Conservation (phyloP, 176 grass and related monocot genomes). For the Carex parvula region DNA sequence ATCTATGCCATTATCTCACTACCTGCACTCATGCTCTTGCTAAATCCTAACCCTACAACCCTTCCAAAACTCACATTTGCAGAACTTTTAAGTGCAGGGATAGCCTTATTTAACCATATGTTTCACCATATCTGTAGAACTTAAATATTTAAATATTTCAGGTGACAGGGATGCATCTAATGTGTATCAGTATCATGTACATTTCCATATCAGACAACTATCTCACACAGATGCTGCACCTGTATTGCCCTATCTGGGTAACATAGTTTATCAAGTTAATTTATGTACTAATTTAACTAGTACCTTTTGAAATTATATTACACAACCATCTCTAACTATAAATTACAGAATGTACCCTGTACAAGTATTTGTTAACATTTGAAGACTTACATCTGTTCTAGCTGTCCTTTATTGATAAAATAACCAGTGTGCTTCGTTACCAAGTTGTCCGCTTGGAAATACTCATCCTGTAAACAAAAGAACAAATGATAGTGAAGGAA, state of each 20-base stretch:
- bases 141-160: neutral
- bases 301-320: slow-evolving; percentile 19
- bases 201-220: slow-evolving; percentile 7
- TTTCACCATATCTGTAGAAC: neutral
- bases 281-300: slow-evolving; percentile 16
- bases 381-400: slow-evolving; percentile 92
- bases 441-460: slow-evolving; percentile 99
- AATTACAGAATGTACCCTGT: slow-evolving; percentile 7
- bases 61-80: neutral
- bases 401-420: slow-evolving; percentile 98
- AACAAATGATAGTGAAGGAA: slow-evolving; percentile 34
- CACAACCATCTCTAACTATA: slow-evolving; percentile 23
- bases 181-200: neutral
- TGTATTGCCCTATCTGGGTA: neutral
- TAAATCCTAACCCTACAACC: neutral
- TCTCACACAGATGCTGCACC: neutral
- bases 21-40: neutral
- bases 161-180: neutral
- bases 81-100: neutral
- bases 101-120: neutral
- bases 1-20: neutral
- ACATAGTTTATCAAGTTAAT: neutral
- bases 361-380: slow-evolving; percentile 19
- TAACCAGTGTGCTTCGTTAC: slow-evolving; percentile 91
- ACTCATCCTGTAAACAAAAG: slow-evolving; percentile 76